These are phyloP conservation scores for Leishmania mexicana DNA, from an alignment of 208 protist genomes.

Conservation along the genomic window DNA sequence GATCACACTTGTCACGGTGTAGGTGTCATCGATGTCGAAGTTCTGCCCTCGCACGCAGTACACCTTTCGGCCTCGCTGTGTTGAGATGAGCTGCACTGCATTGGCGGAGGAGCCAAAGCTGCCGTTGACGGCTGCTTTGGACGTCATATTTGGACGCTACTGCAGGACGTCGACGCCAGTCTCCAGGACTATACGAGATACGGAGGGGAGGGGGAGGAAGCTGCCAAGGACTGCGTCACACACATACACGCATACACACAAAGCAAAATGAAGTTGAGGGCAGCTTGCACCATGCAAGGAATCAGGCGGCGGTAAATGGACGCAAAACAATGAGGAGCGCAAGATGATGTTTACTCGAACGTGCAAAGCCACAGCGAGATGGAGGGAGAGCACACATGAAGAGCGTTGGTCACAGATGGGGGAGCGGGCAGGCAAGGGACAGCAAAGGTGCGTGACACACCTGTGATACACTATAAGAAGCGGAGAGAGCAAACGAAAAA, in stretches of 20 bases:
- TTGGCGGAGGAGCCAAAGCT: conserved; percentile 48
- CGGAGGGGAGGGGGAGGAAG: neutral
- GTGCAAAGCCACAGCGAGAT: neutral
- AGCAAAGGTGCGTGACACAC: neutral
- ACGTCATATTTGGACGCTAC: conserved; percentile 8
- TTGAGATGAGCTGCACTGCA: conserved; percentile 71
- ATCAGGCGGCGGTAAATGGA: neutral
- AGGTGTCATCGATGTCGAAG: conserved; percentile 90
- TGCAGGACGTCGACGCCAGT: neutral
- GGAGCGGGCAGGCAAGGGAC: neutral
- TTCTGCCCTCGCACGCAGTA: conserved; percentile 83
- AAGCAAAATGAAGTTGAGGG: conserved; percentile 11
- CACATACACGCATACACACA: neutral
- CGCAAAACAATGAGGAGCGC: neutral
- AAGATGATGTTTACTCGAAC: neutral
- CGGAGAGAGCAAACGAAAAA: neutral
- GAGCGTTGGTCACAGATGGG: neutral
- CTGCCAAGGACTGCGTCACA: neutral
- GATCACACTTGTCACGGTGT: conserved; percentile 85
- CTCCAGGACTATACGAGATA: neutral
- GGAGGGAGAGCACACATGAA: neutral
- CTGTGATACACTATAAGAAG: neutral
- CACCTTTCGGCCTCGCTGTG: conserved; percentile 81
- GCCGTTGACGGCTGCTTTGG: conserved; percentile 30
- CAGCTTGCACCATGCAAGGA: conserved; percentile 3